Evolutionary conservation across 345 rosid species (phyloP).

Genomic region (Anastatica hierochuntica): DNA sequence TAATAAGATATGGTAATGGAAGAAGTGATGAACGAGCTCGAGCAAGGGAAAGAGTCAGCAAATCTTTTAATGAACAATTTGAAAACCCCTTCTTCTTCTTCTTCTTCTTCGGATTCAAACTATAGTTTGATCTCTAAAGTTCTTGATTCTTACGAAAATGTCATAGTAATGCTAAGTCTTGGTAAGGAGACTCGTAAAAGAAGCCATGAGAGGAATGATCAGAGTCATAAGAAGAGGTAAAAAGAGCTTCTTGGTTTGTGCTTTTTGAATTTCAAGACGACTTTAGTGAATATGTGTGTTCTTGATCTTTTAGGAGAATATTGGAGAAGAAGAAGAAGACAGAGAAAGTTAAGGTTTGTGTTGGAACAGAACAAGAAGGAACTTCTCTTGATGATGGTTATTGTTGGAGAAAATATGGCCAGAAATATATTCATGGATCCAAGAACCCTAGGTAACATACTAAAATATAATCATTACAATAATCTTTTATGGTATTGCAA

Average conservation of each 20-base stretch:
- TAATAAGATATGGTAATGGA: constrained; percentile 15
- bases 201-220: background rate
- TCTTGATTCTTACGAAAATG: constrained; percentile 44
- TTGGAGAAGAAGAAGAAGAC: constrained; percentile 31
- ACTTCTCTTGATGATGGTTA: constrained; percentile 52
- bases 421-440: constrained; percentile 69
- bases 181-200: constrained; percentile 11
- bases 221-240: constrained; percentile 52
- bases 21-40: constrained; percentile 45
- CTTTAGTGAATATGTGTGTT: background rate
- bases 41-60: constrained; percentile 45
- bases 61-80: constrained; percentile 34
- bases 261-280: background rate
- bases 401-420: constrained; percentile 90
- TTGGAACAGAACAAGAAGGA: constrained; percentile 35
- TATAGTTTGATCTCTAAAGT: constrained; percentile 34
- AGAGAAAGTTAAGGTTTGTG: constrained; percentile 34
- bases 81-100: constrained; percentile 27
- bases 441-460: constrained; percentile 50
- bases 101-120: constrained; percentile 13
- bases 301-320: constrained; percentile 36
- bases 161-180: constrained; percentile 38
- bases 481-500: background rate
- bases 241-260: background rate
- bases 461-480: background rate